Evolutionary conservation across 106 monocot species (phyloP), one percentile per base, ranked within the genome.

Genomic region (Dioscorea dumetorum): DNA sequence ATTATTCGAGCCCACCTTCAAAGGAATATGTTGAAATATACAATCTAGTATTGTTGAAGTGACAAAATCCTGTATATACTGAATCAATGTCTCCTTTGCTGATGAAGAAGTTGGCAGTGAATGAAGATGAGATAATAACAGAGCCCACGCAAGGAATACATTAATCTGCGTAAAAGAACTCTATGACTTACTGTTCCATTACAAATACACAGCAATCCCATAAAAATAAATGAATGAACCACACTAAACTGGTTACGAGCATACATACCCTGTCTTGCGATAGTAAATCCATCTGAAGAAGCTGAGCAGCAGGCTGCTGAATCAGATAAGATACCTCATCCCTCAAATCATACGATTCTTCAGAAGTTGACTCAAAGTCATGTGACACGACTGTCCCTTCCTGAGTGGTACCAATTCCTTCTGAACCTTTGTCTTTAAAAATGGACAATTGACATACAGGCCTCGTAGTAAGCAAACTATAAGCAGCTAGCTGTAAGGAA

Each of bases 11-110:
- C 76, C 72, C 19, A n/a, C 33, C 34, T 82, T 90, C 57, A 92
- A 77, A 22, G 86, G 92, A 50, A 97, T 89, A 81, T 97, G 89
- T 80, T 97, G 97, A 68, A 97, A 97, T 58, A 97, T 62, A 58
- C 77, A 84, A 71, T 89, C 80, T 18, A 97, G 63, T 73, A 97
- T 79, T 16, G 63, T 73, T 24, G 97, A 76, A 79, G 78, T 83
- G 33, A 87, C 69, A 78, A 74, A 86, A 64, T 97, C 89, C 72
- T 88, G 88, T 80, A 97, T 69, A 70, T 80, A 80, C 48, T 86
- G 84, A 63, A 87, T 71, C 56, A 92, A 28, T 51, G 66, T 77
- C 66, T 86, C 84, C 66, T 84, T 88, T 60, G 77, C 63, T 49
- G 58, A 60, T 67, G 95, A 85, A 57, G 91, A 86, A 72, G 84